Percentiles rank a stretch among this genome's conserved stretches.
Evolutionary conservation across 441 rosid species (phyloP).

Genomic region (Jatropha multifida): DNA sequence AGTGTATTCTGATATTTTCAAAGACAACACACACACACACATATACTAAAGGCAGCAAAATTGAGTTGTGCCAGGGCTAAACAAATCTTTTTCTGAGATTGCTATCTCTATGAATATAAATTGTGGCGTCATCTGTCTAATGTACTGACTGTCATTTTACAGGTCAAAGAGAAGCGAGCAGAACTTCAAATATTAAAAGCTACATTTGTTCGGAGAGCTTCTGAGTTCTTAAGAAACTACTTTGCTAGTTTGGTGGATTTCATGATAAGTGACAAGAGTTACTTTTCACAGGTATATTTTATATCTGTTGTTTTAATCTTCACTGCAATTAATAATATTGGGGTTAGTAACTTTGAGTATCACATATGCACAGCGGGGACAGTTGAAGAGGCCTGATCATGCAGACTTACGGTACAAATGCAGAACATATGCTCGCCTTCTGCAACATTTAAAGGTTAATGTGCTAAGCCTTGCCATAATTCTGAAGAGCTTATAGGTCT

Average conservation of each 20-base stretch:
- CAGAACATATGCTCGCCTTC: slow-evolving; percentile 98
- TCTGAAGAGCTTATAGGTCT: slow-evolving; percentile 11
- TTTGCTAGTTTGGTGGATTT: slow-evolving; percentile 98
- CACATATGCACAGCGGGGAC: slow-evolving; percentile 70
- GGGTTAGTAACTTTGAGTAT: slow-evolving; percentile 24
- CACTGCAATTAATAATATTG: slow-evolving; percentile 13
- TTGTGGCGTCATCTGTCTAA: slow-evolving; percentile 12
- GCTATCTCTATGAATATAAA: too few relatives aligned
- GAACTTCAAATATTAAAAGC: slow-evolving; percentile 82
- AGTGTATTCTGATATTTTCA: neutral
- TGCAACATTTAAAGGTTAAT: slow-evolving; percentile 93
- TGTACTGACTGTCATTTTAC: slow-evolving; percentile 27
- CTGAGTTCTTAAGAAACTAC: slow-evolving; percentile 95
- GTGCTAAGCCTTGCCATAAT: slow-evolving; percentile 18
- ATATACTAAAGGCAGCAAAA: too few relatives aligned
- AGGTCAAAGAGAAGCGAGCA: slow-evolving; percentile 91
- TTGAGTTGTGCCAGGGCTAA: too few relatives aligned
- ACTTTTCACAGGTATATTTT: slow-evolving; percentile 88
- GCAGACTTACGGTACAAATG: slow-evolving; percentile 99
- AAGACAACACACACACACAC: neutral
- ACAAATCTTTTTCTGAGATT: too few relatives aligned
- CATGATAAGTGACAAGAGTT: slow-evolving; percentile 97
- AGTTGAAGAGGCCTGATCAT: slow-evolving; percentile 99
- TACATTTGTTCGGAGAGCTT: slow-evolving; percentile 90
- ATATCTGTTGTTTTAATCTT: slow-evolving; percentile 14